Conservation (phyloP, 1,284 basidiomycete species). For the Phenoliferia sp. region DNA sequence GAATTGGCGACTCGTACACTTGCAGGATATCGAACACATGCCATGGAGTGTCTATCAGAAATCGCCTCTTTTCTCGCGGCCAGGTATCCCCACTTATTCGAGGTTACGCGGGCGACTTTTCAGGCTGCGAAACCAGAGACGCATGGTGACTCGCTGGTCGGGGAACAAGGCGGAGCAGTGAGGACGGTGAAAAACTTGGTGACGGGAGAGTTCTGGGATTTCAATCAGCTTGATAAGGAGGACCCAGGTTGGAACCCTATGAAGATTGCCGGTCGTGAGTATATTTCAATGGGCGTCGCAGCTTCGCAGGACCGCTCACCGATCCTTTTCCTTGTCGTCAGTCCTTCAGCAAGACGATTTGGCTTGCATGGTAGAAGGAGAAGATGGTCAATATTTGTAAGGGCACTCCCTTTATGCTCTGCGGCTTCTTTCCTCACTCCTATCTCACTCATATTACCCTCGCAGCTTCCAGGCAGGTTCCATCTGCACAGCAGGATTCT, state of each 20-base stretch:
- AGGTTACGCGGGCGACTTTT: constrained; percentile 39
- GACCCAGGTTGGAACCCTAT: constrained; percentile 50
- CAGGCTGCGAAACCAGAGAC: constrained; percentile 51
- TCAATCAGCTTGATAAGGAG: constrained; percentile 45
- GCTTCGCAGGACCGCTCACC: constrained; percentile 1
- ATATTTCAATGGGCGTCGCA: constrained; percentile 11
- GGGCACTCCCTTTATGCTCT: constrained; percentile 58
- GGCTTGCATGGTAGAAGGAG: constrained; percentile 69
- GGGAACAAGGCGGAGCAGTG: constrained; percentile 14
- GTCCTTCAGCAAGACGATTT: constrained; percentile 61
- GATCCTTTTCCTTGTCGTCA: neutral
- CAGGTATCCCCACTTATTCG: constrained; percentile 19
- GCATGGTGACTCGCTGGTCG: constrained; percentile 17
- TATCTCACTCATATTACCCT: neutral
- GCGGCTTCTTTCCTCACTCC: neutral
- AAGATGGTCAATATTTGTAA: constrained; percentile 63
- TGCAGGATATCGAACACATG: constrained; percentile 17
- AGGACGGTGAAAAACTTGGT: constrained; percentile 52
- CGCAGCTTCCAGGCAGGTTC: constrained; percentile 65
- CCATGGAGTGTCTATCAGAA: constrained; percentile 21
- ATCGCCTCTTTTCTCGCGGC: constrained; percentile 18
- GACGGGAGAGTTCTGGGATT: constrained; percentile 51
- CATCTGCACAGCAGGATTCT: constrained; percentile 62
- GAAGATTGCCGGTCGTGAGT: constrained; percentile 56
- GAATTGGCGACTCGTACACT: constrained; percentile 2